Evolutionary conservation across 1,284 basidiomycete genomes (phyloP).

Genomic region (Athelia psychrophila): DNA sequence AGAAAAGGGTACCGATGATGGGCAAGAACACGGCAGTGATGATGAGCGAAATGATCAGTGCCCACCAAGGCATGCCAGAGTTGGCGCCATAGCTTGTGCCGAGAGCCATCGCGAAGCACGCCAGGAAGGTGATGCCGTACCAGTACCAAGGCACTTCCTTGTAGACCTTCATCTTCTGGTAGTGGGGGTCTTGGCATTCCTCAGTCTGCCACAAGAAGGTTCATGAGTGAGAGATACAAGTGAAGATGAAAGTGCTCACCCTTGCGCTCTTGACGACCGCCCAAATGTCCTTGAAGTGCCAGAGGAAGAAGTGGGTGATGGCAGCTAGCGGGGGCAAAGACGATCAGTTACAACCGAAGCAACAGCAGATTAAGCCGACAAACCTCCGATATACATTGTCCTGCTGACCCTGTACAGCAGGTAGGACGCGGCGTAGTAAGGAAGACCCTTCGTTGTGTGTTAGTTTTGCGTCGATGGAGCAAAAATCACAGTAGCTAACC

Average conservation of each 20-base stretch:
- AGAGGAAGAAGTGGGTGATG: slow-evolving; percentile 45
- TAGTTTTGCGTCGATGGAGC: too few species aligned
- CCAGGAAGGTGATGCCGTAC: slow-evolving; percentile 46
- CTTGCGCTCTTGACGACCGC: slow-evolving; percentile 34
- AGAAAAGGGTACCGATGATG: slow-evolving; percentile 52
- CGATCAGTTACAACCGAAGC: neutral
- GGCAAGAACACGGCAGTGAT: slow-evolving; percentile 50
- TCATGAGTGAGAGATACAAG: slow-evolving; percentile 15
- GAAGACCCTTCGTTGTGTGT: too few species aligned
- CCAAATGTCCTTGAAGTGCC: slow-evolving; percentile 48
- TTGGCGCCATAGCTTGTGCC: slow-evolving; percentile 50
- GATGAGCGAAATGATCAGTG: slow-evolving; percentile 42
- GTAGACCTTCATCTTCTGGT: slow-evolving; percentile 59
- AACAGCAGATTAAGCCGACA: slow-evolving; percentile 5
- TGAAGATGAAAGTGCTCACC: too few species aligned
- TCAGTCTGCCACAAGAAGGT: slow-evolving; percentile 11
- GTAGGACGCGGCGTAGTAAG: slow-evolving; percentile 41
- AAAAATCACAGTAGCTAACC: too few species aligned
- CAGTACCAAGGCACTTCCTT: slow-evolving; percentile 60
- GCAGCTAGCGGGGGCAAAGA: slow-evolving; percentile 19
- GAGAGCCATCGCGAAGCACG: slow-evolving; percentile 45
- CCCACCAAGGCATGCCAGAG: slow-evolving; percentile 52
- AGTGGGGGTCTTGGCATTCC: slow-evolving; percentile 43
- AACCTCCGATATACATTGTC: slow-evolving; percentile 39
- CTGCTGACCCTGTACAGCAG: slow-evolving; percentile 36